These are phyloP conservation scores for Rubia balearica DNA, from an alignment of 305 asterid species.

Conservation along the genomic window DNA sequence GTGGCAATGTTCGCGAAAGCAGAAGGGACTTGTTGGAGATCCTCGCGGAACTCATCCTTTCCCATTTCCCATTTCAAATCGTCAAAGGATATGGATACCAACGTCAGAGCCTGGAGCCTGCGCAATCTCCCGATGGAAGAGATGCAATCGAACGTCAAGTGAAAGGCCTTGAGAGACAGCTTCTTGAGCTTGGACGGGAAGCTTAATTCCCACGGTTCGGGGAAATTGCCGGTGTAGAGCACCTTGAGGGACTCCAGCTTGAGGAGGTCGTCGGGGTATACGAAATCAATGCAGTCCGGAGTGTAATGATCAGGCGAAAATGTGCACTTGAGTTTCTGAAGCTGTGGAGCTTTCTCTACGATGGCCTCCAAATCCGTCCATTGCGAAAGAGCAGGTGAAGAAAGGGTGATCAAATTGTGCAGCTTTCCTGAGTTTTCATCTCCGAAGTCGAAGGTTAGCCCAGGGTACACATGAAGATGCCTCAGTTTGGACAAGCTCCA, in stretches of 20 bases:
- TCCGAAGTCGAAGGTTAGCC: neutral
- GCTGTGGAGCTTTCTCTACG: neutral
- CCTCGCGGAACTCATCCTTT: neutral
- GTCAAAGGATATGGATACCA: neutral
- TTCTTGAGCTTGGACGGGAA: neutral
- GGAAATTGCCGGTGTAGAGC: neutral
- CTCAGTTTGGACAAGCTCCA: neutral
- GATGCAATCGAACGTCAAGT: neutral
- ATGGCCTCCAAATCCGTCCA: neutral
- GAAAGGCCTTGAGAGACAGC: neutral
- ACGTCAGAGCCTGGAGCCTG: slow-evolving; percentile 11
- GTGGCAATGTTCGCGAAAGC: neutral
- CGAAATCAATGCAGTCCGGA: neutral
- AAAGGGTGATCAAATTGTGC: neutral
- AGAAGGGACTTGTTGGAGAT: neutral
- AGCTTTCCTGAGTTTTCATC: neutral
- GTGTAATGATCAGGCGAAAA: neutral
- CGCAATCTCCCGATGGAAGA: neutral
- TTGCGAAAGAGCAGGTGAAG: neutral
- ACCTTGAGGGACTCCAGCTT: slow-evolving; percentile 10
- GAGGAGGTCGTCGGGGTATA: neutral
- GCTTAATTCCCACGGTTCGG: neutral
- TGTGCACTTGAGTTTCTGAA: neutral
- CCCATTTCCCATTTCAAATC: neutral
- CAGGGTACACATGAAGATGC: neutral